Base-by-base conservation (phyloP, 345 rosid species). In the Raphanus raphanistrum region DNA sequence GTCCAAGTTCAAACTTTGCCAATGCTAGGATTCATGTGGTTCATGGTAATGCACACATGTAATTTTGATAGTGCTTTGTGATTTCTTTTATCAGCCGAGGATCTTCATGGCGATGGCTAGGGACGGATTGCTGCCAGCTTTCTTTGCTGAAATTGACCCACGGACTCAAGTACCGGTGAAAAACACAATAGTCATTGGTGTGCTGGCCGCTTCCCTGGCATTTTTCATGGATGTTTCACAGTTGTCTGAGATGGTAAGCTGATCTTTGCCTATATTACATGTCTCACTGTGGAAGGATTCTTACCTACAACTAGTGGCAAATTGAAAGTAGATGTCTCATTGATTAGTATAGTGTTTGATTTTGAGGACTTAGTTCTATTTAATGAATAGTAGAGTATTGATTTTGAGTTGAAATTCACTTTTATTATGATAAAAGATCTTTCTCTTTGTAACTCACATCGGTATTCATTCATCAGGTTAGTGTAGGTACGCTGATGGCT, bases 21-120 rank as follows among this genome's bases (percentile, higher is more conserved):
- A 29, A 68, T 68, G 48, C 26, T 32, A 58, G 45, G 25, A 66
- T 58, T 15, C n/a, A 26, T 71, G 10, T 63, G 64, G 29, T 58
- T 54, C 43, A 7, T 62, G 71, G 70, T 26, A 28, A 13, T 70
- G 45, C 57, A 17, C 33, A 29, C 65, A 13, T 21, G 54, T 72
- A 45, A 26, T 72, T 45, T 54, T 79, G 75, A 79, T 74, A 36
- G 12, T 17, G 9, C 16, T 67, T 73, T 79, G 45, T 66, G 55
- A 11, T 17, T 68, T 71, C 10, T 77, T 76, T 62, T 48, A 79
- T 55, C 82, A 88, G 89, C 92, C 92, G 10, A 83, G 92, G 66
- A 82, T 88, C 36, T 85, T 88, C 68, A 90, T 90, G 94, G 94
- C 94, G 52, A 90, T 90, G 94, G 88, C 92, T 57, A 83, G 94